These are phyloP conservation scores for Fusarium kyushuense DNA, from an alignment of 2,329 filamentous ascomycete species.

Conservation along the genomic window DNA sequence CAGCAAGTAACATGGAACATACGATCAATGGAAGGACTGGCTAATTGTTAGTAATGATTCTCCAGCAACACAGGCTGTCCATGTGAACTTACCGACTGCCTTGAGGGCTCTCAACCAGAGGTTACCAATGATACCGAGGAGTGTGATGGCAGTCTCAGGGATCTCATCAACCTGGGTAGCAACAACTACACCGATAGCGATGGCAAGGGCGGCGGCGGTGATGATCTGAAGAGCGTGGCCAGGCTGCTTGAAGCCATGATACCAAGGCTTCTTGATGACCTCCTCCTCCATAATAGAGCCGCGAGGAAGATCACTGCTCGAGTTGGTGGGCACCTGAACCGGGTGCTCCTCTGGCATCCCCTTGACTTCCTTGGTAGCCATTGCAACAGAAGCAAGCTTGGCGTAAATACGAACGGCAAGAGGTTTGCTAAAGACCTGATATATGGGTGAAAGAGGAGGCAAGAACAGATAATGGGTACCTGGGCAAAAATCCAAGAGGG, in stretches of 20 bases:
- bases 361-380: slow-evolving; percentile 39
- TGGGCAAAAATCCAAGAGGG: slow-evolving; percentile 4
- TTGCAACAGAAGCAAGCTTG: slow-evolving; percentile 29
- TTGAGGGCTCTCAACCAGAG: slow-evolving; percentile 64
- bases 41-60: slow-evolving; percentile 4
- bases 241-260: slow-evolving; percentile 55
- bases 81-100: slow-evolving; percentile 57
- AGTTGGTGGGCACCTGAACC: slow-evolving; percentile 38
- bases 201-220: slow-evolving; percentile 60
- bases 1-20: slow-evolving; percentile 63
- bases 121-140: slow-evolving; percentile 62
- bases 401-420: slow-evolving; percentile 14
- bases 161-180: slow-evolving; percentile 57
- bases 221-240: slow-evolving; percentile 65
- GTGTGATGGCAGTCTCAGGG: slow-evolving; percentile 52
- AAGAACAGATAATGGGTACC: slow-evolving; percentile 5
- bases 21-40: slow-evolving; percentile 65
- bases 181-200: slow-evolving; percentile 62
- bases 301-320: slow-evolving; percentile 24
- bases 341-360: slow-evolving; percentile 27
- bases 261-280: slow-evolving; percentile 51
- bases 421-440: background rate
- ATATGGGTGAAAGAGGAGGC: slow-evolving; percentile 10
- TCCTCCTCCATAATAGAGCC: slow-evolving; percentile 22
- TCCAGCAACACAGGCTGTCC: background rate